A percentile compares a stretch with the other conserved stretches of the same genome.
phyloP scores from a whole-genome alignment of 148 eudicot species.

The Rhododendron henanense region DNA sequence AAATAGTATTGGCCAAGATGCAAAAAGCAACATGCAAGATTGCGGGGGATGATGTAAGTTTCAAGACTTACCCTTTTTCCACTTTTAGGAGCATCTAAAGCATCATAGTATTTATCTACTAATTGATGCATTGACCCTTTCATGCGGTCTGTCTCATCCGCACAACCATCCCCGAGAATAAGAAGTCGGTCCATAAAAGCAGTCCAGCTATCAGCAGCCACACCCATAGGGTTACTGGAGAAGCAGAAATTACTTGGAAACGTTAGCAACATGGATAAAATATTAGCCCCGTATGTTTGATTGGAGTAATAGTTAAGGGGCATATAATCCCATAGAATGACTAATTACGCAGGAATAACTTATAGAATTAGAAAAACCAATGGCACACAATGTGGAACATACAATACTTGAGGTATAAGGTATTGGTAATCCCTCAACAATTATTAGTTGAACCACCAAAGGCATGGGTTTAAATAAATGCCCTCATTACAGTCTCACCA shows the following conservation, averaged over 20 bases:
- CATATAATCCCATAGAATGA: background rate
- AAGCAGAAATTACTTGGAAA: slow-evolving; percentile 4
- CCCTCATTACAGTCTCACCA: background rate
- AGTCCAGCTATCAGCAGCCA: slow-evolving; percentile 73
- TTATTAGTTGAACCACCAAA: background rate
- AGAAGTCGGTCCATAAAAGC: slow-evolving; percentile 63
- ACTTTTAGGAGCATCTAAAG: slow-evolving; percentile 85
- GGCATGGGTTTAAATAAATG: background rate
- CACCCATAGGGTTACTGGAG: slow-evolving; percentile 47
- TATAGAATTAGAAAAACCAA: background rate
- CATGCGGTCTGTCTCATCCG: slow-evolving; percentile 28
- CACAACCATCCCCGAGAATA: slow-evolving; percentile 31
- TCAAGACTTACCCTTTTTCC: slow-evolving; percentile 53
- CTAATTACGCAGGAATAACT: background rate
- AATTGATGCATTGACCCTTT: slow-evolving; percentile 33
- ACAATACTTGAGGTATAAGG: background rate
- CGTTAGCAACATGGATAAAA: background rate
- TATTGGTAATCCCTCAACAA: background rate
- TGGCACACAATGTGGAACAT: background rate
- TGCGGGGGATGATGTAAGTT: background rate
- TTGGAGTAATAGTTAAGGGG: background rate
- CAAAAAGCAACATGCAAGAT: background rate
- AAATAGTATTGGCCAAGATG: background rate
- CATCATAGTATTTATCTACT: slow-evolving; percentile 71
- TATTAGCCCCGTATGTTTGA: background rate